These are phyloP conservation scores for Monosporascus sp. DNA, from an alignment of 2,329 filamentous ascomycete genomes.

Conservation along the genomic window DNA sequence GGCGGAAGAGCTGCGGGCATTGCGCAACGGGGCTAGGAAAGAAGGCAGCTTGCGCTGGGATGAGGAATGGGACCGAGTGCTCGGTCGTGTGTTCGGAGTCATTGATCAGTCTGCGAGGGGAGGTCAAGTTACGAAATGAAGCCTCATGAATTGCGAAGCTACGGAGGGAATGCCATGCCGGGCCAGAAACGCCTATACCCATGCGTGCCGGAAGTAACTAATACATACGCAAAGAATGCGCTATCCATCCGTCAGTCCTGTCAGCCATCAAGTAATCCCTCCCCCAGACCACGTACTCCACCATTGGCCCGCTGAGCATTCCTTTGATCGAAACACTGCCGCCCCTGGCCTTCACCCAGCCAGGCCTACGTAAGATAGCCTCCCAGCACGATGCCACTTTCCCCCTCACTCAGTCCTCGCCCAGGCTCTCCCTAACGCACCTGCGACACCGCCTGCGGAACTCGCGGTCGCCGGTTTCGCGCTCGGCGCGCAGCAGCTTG, in stretches of 20 bases:
- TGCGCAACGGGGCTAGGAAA: slow-evolving; percentile 64
- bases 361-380: no score
- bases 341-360: no score
- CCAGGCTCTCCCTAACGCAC: slow-evolving; percentile 76
- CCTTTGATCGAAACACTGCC: no score
- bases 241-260: background rate
- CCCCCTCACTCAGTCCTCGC: slow-evolving; percentile 50
- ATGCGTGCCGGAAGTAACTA: background rate
- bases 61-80: slow-evolving; percentile 84
- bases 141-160: background rate
- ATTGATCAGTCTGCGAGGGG: slow-evolving; percentile 13
- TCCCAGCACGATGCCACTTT: no score
- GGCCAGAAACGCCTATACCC: background rate
- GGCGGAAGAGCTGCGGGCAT: slow-evolving; percentile 46
- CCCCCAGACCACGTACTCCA: no score
- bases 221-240: background rate
- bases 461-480: slow-evolving; percentile 53
- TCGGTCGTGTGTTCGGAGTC: slow-evolving; percentile 63
- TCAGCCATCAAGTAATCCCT: background rate
- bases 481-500: slow-evolving; percentile 76
- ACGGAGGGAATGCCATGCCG: background rate
- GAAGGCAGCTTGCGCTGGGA: slow-evolving; percentile 82
- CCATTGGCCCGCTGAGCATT: no score
- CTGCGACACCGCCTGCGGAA: slow-evolving; percentile 74
- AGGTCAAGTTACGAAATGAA: background rate